Evolutionary conservation across 768 basidiomycete species (phyloP).

Genomic region (Daedaleopsis nitida): DNA sequence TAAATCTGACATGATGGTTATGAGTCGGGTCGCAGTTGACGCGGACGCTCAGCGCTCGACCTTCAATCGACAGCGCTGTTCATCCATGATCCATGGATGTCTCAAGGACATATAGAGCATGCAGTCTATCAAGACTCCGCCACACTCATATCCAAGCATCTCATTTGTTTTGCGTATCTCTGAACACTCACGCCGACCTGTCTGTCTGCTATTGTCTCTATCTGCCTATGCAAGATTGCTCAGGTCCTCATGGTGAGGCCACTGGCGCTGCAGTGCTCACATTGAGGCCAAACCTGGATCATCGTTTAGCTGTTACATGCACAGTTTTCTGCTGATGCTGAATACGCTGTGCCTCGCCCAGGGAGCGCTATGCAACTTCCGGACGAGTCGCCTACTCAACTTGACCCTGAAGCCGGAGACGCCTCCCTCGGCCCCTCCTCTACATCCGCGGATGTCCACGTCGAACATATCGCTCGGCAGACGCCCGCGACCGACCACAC

Average conservation of each 20-base stretch:
- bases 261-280: neutral
- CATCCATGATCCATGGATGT: too few species aligned
- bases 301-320: neutral
- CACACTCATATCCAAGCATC: too few species aligned
- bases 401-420: neutral
- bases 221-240: neutral
- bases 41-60: neutral
- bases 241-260: neutral
- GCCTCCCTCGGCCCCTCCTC: neutral
- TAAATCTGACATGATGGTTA: neutral
- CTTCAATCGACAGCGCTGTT: too few species aligned
- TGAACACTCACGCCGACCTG: neutral
- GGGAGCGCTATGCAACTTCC: slow-evolving; percentile 1
- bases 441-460: neutral
- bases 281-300: neutral
- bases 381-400: slow-evolving; percentile 2
- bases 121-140: too few species aligned
- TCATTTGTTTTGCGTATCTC: too few species aligned
- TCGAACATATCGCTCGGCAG: neutral
- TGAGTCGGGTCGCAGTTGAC: neutral
- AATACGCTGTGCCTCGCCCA: neutral
- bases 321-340: neutral
- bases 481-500: slow-evolving; percentile 11
- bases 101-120: too few species aligned
- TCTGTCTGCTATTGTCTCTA: neutral